Conservation (phyloP, 768 basidiomycete species). For the Rubroboletus pulcherrimus region DNA sequence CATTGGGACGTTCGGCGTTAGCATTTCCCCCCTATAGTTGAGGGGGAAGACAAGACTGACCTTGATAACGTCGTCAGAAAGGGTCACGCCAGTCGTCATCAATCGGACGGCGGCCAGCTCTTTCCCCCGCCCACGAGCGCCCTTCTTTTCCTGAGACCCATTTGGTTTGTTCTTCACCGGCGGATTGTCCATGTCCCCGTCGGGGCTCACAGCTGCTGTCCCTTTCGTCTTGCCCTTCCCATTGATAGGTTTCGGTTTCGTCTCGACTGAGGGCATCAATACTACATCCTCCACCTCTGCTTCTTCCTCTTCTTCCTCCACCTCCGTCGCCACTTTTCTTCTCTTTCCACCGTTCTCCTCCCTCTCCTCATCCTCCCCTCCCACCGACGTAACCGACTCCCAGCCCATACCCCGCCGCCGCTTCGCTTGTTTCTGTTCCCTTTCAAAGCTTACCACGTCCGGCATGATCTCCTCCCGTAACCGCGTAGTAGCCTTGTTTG, state of each 20-base stretch:
- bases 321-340: constrained; percentile 16
- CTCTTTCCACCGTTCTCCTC: constrained; percentile 18
- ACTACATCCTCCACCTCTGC: constrained; percentile 19
- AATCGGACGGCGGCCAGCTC: constrained; percentile 37
- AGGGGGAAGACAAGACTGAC: constrained; percentile 32
- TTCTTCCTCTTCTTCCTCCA: constrained; percentile 26
- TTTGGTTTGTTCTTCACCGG: constrained; percentile 4
- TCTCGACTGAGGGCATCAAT: constrained; percentile 5
- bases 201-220: neutral
- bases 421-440: constrained; percentile 51
- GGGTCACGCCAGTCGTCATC: constrained; percentile 63
- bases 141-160: constrained; percentile 12
- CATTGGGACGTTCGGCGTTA: neutral
- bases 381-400: constrained; percentile 16
- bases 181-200: constrained; percentile 2
- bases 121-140: constrained; percentile 1
- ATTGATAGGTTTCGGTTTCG: constrained; percentile 10
- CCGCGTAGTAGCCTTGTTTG: constrained; percentile 44
- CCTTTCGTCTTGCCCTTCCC: constrained; percentile 10
- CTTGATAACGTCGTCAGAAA: constrained; percentile 57
- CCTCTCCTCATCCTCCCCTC: constrained; percentile 13
- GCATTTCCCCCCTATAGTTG: neutral
- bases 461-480: constrained; percentile 65
- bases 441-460: constrained; percentile 66
- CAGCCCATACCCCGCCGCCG: constrained; percentile 32